phyloP scores from a whole-genome alignment of 179 eudicot species.

The Silene vulgaris region DNA sequence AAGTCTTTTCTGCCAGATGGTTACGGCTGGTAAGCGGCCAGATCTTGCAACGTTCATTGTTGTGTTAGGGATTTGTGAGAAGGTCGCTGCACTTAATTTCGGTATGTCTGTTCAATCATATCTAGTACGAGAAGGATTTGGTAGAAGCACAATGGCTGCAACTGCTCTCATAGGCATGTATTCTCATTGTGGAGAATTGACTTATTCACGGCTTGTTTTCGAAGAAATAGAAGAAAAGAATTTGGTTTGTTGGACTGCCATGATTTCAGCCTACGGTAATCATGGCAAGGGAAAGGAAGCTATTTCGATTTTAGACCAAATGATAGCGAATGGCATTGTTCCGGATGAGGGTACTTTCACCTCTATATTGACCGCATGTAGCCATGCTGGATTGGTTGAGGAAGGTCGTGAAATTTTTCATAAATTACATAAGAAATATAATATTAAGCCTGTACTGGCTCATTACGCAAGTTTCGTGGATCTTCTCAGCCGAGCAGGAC shows the following conservation, averaged over 20 bases:
- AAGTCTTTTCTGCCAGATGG: conserved; percentile 34
- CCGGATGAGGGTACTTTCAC: conserved; percentile 22
- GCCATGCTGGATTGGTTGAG: conserved; percentile 24
- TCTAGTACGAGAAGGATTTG: conserved; percentile 24
- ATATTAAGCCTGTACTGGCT: conserved; percentile 21
- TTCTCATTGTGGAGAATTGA: conserved; percentile 17
- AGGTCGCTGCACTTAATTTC: conserved; percentile 27
- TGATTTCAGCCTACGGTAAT: conserved; percentile 23
- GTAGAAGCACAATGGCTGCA: conserved; percentile 24
- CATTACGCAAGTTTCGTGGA: conserved; percentile 27
- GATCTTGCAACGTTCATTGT: conserved; percentile 35
- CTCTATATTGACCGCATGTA: conserved; percentile 20
- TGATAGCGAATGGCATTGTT: conserved; percentile 16
- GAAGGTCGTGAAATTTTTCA: conserved; percentile 18
- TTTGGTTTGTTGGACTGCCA: conserved; percentile 29
- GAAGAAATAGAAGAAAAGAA: conserved; percentile 27
- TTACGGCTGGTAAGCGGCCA: conserved; percentile 21
- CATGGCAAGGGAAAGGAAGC: conserved; percentile 26
- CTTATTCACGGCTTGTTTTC: conserved; percentile 21
- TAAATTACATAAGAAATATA: conserved; percentile 14
- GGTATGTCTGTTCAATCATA: conserved; percentile 31
- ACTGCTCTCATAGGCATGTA: conserved; percentile 27
- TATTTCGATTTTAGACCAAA: conserved; percentile 11
- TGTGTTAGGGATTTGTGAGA: conserved; percentile 29
- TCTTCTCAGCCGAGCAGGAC: conserved; percentile 29